Base-by-base conservation (phyloP, 805 yeast species). In the Starmerella scarabaei region DNA sequence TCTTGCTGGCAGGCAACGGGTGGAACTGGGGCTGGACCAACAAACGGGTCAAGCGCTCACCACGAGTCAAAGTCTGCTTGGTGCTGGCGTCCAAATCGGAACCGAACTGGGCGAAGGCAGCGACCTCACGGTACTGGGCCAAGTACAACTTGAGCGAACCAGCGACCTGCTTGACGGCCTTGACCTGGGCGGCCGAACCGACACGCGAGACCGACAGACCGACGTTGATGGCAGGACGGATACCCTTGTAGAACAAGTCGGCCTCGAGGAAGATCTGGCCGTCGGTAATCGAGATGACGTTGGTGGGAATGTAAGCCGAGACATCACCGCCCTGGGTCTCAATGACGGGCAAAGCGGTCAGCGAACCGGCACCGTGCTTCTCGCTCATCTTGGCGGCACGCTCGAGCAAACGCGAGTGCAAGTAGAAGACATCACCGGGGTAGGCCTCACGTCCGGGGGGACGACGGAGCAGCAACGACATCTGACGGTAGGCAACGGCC, bases 51-150 rank as follows among this genome's bases (percentile, higher is more conserved):
- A 91, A 81, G 77, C 99, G 88, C 80, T 91, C 98, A 85, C 99
- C 99, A 81, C 99, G 86, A 61, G 74, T 72, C 68, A 91, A 79
- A 63, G 98, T 91, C 75, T 85, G 96, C 76, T 88, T 91, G 70
- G 99, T 91, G 48, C 96, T 85, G 59, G 99, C 97, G 71, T 91
- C 99, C 68, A 91, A 78, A 72, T 91, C 99, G 58, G 99, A 91
- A 80, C 99, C 99, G 77, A 91, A 91, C 77, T 91, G 99, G 61
- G 99, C 98, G 70, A 91, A 91, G 62, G 99, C 98, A 66, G 98
- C 98, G 61, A 91, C 98, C 80, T 91, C 99, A 84, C 99, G 86
- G 82, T 91, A 91, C 77, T 91, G 99, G 61, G 99, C 99, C 77
- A 91, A 82, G 95, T 85, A 91, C 69, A 91, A 83, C 72, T 91